phyloP scores from a whole-genome alignment of 306 rosid species.

The Coriaria nepalensis region DNA sequence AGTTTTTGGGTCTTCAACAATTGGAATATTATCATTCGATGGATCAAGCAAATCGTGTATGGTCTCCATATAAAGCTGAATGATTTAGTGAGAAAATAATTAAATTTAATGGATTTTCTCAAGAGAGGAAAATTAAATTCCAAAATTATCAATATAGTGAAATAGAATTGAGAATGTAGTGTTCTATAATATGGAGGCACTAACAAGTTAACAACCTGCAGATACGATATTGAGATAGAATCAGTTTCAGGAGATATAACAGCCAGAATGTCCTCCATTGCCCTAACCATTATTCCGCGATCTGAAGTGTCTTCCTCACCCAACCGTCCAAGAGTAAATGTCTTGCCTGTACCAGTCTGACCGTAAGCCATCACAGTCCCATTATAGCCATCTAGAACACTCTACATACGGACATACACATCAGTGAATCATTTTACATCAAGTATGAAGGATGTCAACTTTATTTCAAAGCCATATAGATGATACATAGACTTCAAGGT shows the following conservation, averaged over 20 bases:
- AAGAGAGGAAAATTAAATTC: not conserved
- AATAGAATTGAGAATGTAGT: too few relatives aligned
- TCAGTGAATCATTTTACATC: not conserved
- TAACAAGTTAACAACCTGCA: conserved; percentile 37
- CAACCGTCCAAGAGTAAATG: conserved; percentile 75
- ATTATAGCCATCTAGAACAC: conserved; percentile 84
- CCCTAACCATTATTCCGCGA: conserved; percentile 87
- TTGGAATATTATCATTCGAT: conserved; percentile 69
- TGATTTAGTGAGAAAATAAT: not conserved
- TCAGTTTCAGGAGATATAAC: conserved; percentile 57
- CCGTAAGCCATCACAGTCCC: conserved; percentile 97
- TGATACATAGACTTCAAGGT: too few relatives aligned
- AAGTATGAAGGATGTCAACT: not conserved
- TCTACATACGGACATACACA: conserved; percentile 29
- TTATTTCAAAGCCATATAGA: too few relatives aligned
- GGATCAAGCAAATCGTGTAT: conserved; percentile 83
- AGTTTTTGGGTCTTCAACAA: conserved; percentile 76
- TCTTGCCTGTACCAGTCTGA: conserved; percentile 91
- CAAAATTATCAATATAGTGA: conserved; percentile 4
- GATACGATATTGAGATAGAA: conserved; percentile 55
- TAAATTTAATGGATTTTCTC: not conserved
- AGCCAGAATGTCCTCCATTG: conserved; percentile 78
- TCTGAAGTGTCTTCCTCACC: conserved; percentile 69
- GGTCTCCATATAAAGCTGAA: conserved; percentile 84
- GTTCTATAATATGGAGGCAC: too few relatives aligned